A percentile compares a stretch with the other conserved stretches of the same genome.
Conservation (phyloP, 495 filamentous ascomycete species). For the Aspergillus nidulans region DNA sequence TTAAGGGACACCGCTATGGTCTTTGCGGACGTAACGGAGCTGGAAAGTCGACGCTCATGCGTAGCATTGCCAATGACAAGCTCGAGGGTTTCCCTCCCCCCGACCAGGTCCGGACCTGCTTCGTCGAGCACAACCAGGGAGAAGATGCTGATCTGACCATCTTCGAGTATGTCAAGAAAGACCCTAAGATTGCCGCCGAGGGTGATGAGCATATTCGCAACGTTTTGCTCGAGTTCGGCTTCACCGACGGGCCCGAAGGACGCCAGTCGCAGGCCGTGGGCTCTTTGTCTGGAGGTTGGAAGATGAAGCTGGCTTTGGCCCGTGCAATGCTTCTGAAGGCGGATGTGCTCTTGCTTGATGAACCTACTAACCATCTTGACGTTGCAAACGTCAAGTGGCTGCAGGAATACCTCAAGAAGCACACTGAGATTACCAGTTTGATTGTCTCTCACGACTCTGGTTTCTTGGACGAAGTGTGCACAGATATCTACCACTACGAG, state of each 20-base stretch:
- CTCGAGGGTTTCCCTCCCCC: constrained; percentile 94
- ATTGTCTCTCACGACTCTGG: constrained; percentile 98
- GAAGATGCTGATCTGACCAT: constrained; percentile 96
- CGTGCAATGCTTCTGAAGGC: constrained; percentile 95
- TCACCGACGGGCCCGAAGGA: constrained; percentile 84
- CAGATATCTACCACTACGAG: constrained; percentile 99
- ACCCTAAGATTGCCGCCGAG: constrained; percentile 71
- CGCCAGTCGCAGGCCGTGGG: constrained; percentile 83
- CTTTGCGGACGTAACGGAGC: constrained; percentile 95
- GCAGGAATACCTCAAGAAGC: constrained; percentile 87
- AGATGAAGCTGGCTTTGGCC: constrained; percentile 98
- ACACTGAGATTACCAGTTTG: constrained; percentile 95
- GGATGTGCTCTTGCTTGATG: constrained; percentile 92
- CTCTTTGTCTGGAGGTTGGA: constrained; percentile 98
- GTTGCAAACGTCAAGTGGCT: constrained; percentile 96
- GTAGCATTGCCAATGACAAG: constrained; percentile 90
- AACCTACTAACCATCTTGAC: constrained; percentile 98
- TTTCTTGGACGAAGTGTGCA: constrained; percentile 95
- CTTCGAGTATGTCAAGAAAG: constrained; percentile 81
- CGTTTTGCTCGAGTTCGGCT: constrained; percentile 87
- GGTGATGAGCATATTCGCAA: constrained; percentile 72
- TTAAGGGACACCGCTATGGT: constrained; percentile 96
- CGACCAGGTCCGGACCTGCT: constrained; percentile 89
- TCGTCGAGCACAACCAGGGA: constrained; percentile 97
- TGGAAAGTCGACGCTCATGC: constrained; percentile 98